A percentile compares a stretch with the other conserved stretches of the same genome.
phyloP scores from a whole-genome alignment of 305 asterid genomes.

The Fraxinus dipetala region DNA sequence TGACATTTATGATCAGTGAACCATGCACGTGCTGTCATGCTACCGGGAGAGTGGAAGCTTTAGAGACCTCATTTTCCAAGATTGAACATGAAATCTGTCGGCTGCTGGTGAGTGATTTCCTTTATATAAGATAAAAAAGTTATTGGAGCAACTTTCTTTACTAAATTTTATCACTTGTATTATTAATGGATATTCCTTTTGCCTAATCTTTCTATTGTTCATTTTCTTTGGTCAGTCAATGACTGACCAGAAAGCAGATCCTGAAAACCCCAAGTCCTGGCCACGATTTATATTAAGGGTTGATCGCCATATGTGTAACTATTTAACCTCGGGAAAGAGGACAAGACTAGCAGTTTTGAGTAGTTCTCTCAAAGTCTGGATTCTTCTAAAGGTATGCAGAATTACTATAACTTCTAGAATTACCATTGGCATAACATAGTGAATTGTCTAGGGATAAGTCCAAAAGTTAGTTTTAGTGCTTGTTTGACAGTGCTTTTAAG shows the following conservation, averaged over 20 bases:
- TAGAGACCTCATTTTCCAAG: slow-evolving; percentile 90
- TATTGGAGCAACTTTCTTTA: slow-evolving; percentile 5
- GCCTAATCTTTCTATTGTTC: slow-evolving; percentile 13
- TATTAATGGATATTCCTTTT: slow-evolving; percentile 9
- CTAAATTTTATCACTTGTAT: neutral
- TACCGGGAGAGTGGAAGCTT: slow-evolving; percentile 93
- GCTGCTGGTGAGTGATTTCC: slow-evolving; percentile 58
- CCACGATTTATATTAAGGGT: slow-evolving; percentile 82
- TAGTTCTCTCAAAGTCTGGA: slow-evolving; percentile 97
- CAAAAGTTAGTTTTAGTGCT: neutral
- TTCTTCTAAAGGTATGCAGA: slow-evolving; percentile 75
- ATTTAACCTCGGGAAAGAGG: slow-evolving; percentile 85
- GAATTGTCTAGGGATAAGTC: neutral
- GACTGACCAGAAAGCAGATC: slow-evolving; percentile 63
- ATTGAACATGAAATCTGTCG: slow-evolving; percentile 92
- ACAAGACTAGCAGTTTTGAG: slow-evolving; percentile 83
- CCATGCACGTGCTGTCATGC: slow-evolving; percentile 93
- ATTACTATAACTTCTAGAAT: neutral
- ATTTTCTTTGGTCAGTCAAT: slow-evolving; percentile 56
- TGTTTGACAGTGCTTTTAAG: neutral
- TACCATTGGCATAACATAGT: neutral
- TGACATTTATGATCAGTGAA: slow-evolving; percentile 92
- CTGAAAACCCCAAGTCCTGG: slow-evolving; percentile 80
- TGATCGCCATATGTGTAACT: slow-evolving; percentile 88
- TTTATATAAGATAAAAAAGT: neutral